phyloP scores from a whole-genome alignment of 73 alveolate genomes.

The Paraurostyla sp. region DNA sequence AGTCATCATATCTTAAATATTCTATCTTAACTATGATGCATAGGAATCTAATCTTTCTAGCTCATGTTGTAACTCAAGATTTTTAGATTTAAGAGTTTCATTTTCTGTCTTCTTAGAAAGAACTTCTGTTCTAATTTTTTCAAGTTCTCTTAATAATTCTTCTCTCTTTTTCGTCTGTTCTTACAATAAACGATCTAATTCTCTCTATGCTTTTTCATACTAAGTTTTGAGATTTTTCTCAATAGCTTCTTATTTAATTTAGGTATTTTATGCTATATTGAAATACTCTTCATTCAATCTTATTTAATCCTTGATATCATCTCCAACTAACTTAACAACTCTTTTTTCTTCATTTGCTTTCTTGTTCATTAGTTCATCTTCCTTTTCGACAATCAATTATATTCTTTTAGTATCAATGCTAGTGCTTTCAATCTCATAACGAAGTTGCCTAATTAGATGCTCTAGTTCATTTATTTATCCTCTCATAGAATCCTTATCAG shows the following conservation, averaged over 20 bases:
- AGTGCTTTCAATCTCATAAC: slow-evolving; percentile 17
- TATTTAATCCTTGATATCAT: slow-evolving; percentile 54
- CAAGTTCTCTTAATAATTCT: slow-evolving; percentile 2
- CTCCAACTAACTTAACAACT: slow-evolving; percentile 22
- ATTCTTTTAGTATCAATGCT: slow-evolving; percentile 27
- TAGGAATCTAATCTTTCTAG: slow-evolving; percentile 44
- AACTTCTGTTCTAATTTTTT: slow-evolving; percentile 18
- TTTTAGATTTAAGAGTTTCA: slow-evolving; percentile 10
- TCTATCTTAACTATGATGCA: not conserved
- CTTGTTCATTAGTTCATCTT: slow-evolving; percentile 30
- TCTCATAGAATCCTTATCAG: slow-evolving; percentile 40
- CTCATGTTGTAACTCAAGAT: slow-evolving; percentile 41
- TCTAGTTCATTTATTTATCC: slow-evolving; percentile 23
- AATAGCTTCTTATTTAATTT: slow-evolving; percentile 27
- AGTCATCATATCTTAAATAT: slow-evolving; percentile 43
- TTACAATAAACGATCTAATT: not conserved
- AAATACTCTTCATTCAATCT: not conserved
- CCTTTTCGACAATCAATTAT: slow-evolving; percentile 24
- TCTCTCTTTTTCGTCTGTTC: slow-evolving; percentile 41
- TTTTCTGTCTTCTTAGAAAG: slow-evolving; percentile 11
- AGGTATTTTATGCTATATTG: not conserved
- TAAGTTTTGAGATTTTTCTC: slow-evolving; percentile 35
- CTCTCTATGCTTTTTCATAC: slow-evolving; percentile 49
- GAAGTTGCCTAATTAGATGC: slow-evolving; percentile 9
- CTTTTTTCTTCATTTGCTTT: slow-evolving; percentile 34